Base-by-base conservation (phyloP, 192 early-diverging fungal species). In the Mortierella hygrophila region DNA sequence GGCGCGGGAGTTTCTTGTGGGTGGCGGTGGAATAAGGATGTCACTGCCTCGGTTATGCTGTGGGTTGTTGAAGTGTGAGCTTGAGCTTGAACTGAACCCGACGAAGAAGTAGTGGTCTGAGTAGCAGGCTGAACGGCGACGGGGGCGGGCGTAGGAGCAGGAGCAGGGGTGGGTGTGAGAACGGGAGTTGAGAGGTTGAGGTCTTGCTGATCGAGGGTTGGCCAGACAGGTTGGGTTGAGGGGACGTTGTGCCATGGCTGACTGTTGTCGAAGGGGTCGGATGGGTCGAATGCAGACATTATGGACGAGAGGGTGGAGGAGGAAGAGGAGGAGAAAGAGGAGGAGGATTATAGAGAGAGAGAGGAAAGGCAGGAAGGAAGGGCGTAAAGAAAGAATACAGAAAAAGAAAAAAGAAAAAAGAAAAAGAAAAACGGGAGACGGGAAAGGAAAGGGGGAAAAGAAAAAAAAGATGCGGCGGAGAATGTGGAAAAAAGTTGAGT, bases 231-330 rank as follows among this genome's bases (percentile, higher is more conserved):
- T 71, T 37, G 71, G 6, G 44, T 46, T 41, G 84, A 78, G 3
- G 69, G 79, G 20, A 86, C 72, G 21, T 60, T 54, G 8, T 73
- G 78, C 84, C 84, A 86, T 10, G 32, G 79, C 55, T 86, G 75
- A 54, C 76, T 72, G 65, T 78, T 65, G 71, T 86, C 84, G 41
- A 78, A 86, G 4, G 79, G 84, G 63, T 86, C 79, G 4, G 26
- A 42, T 35, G 84, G 41, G 46, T 85, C 74, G 68, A 72, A 74
- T 40, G 16, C 32, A 4, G 76, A 78, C 76, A 79, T 76, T 60
- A 1, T 26, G 29, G 0, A 13, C 10, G 29, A 32, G 41, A 0
- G 41, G 44, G 16, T 52, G 70, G 32, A 46, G 42, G 57, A 65
- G 74, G 7, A 65, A 23, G 38, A 7, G 16, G 6, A 41, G 74